These are phyloP conservation scores for Metschnikowia bowlesiae DNA, from an alignment of 805 yeast genomes.

Conservation along the genomic window DNA sequence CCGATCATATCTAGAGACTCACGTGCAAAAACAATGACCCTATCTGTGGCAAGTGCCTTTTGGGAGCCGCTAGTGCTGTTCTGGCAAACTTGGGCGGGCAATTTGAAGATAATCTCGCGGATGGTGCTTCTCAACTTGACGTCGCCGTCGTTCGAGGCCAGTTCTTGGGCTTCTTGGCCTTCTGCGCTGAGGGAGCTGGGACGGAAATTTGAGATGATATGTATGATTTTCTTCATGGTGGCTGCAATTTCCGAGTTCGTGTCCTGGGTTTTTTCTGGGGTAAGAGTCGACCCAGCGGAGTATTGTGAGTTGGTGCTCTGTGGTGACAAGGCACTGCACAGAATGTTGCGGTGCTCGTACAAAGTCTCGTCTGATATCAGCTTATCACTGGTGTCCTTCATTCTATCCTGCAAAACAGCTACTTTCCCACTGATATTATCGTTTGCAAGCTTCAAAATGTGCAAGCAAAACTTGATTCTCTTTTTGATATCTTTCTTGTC, in stretches of 20 bases:
- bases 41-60: slow-evolving; percentile 46
- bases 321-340: slow-evolving; percentile 3
- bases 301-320: slow-evolving; percentile 1
- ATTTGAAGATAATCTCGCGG: slow-evolving; percentile 66
- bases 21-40: slow-evolving; percentile 75
- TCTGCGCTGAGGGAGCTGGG: slow-evolving; percentile 28
- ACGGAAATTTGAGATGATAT: slow-evolving; percentile 75
- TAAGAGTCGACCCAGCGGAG: slow-evolving; percentile 4
- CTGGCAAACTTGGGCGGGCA: slow-evolving; percentile 54
- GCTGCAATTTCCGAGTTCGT: slow-evolving; percentile 79
- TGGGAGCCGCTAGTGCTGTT: slow-evolving; percentile 22
- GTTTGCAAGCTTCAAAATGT: slow-evolving; percentile 76
- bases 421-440: slow-evolving; percentile 68
- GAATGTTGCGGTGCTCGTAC: not conserved
- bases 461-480: slow-evolving; percentile 72
- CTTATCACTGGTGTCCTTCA: slow-evolving; percentile 39
- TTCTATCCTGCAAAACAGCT: slow-evolving; percentile 49
- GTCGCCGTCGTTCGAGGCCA: slow-evolving; percentile 6
- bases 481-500: slow-evolving; percentile 59
- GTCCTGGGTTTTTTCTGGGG: slow-evolving; percentile 28
- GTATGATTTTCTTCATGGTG: slow-evolving; percentile 84
- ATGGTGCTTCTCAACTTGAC: slow-evolving; percentile 58
- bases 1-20: slow-evolving; percentile 87
- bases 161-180: slow-evolving; percentile 2
- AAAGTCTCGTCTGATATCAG: not conserved